Evolutionary conservation across 1,139 yeast genomes (phyloP), one percentile per base, ranked within the genome.

Genomic region (Saccharomyces hybrid): DNA sequence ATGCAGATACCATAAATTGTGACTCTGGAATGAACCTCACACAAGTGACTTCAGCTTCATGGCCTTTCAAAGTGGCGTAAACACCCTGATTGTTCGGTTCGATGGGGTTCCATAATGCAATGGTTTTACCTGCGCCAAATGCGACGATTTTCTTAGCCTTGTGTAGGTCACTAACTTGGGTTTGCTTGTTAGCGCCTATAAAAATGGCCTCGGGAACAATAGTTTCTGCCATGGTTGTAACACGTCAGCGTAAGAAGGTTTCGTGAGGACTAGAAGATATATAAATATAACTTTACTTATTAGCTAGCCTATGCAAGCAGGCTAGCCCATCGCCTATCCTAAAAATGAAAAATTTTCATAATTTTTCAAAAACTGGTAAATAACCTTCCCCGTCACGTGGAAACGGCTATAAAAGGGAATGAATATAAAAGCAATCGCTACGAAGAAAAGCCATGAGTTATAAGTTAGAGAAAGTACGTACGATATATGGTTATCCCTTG

Each of bases 101-200:
- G 30, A 79, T 64, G 2, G 93, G 88, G 34, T 78, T 72, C 95
- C 95, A 88, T 47, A 89, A 68, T 0, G 95, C 95, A 49, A 90
- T 73, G n/a, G 81, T 78, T 52, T 76, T 77, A 2, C 83, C 83
- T 0, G 96, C 93, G 9, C 95, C 97, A 70, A 75, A 89, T 0
- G 95, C 96, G 8, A 87, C 76, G 4, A 79, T 57, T 23, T 74
- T 70, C n/a, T 65, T 64, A 0, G 58, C 56, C 0, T 68, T 58
- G 59, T 77, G 75, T 65, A 78, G 81, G 63, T 84, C 95, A 8
- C 88, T 80, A 4, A 81, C 84, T 61, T 79, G 81, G 11, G 86
- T 78, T 63, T 86, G 91, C 60, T 81, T 80, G 67, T 89, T 89
- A 32, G 91, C 95, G 6, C 97, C 97, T 14, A 84, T 76, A 62